These are phyloP conservation scores for Arachis stenosperma DNA, from an alignment of 306 rosid species.

Conservation along the genomic window DNA sequence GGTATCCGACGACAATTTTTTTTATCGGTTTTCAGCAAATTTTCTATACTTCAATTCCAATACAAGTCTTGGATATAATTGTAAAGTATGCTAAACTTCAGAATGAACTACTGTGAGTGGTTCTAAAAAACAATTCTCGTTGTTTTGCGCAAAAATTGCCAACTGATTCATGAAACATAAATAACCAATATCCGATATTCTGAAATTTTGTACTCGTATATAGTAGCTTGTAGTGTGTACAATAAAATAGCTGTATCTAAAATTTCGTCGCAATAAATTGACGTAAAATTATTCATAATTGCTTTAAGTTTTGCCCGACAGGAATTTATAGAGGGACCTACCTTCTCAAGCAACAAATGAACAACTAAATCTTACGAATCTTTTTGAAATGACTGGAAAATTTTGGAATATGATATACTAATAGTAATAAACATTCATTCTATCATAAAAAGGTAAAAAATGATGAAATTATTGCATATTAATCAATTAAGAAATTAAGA, in stretches of 20 bases:
- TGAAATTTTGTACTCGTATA: neutral
- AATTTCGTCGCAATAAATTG: constrained; percentile 34
- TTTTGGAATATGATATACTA: constrained; percentile 16
- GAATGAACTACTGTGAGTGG: no score
- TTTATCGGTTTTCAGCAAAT: no score
- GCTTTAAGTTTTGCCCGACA: constrained; percentile 27
- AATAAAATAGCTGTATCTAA: constrained; percentile 5
- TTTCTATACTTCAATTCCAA: no score
- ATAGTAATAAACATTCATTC: neutral
- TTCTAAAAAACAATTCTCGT: no score
- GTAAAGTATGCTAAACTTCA: no score
- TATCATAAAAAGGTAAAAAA: neutral
- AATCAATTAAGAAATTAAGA: constrained; percentile 26
- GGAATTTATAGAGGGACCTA: constrained; percentile 30
- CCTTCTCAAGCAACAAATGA: constrained; percentile 11
- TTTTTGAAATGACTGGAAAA: constrained; percentile 42
- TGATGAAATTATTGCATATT: neutral
- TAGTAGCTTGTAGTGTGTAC: neutral
- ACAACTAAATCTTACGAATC: constrained; percentile 49
- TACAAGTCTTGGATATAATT: no score
- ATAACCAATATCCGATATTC: no score
- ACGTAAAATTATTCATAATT: neutral
- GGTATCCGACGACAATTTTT: no score
- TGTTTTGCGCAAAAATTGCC: no score
- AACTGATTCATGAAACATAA: no score